These are phyloP conservation scores for Rhodamnia rubescens DNA, from an alignment of 345 rosid species.

Conservation along the genomic window DNA sequence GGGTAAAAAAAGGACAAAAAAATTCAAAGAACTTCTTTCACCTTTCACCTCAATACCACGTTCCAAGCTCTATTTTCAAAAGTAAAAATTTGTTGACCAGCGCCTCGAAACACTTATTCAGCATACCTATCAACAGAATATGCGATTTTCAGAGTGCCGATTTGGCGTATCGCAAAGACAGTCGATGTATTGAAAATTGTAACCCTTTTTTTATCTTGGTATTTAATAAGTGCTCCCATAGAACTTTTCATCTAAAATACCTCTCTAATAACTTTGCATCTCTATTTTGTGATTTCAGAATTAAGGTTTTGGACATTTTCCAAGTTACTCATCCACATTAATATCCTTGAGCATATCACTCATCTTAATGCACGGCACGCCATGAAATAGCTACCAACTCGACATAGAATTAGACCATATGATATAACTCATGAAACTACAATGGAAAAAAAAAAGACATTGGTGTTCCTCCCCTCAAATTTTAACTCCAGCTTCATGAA, in stretches of 20 bases:
- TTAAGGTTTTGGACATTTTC: too few species aligned
- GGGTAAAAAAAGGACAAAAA: too few species aligned
- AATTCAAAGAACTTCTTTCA: too few species aligned
- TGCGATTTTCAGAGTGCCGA: too few species aligned
- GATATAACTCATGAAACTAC: neutral
- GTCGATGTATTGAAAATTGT: too few species aligned
- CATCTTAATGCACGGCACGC: neutral
- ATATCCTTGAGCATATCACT: neutral
- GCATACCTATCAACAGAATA: neutral
- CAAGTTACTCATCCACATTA: neutral
- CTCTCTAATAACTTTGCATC: too few species aligned
- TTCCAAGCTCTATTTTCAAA: neutral
- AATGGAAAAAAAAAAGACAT: neutral
- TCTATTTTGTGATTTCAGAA: too few species aligned
- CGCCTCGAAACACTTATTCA: neutral
- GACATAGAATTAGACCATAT: neutral
- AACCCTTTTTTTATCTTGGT: too few species aligned
- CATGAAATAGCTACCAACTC: neutral
- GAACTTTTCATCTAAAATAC: too few species aligned
- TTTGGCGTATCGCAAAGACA: accelerated
- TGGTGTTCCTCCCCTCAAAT: neutral
- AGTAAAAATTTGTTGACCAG: neutral
- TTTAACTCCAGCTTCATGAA: neutral
- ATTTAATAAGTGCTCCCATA: too few species aligned
- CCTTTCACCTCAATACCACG: neutral